Evolutionary conservation across 345 rosid species (phyloP).

Genomic region (Bruguiera parviflora): DNA sequence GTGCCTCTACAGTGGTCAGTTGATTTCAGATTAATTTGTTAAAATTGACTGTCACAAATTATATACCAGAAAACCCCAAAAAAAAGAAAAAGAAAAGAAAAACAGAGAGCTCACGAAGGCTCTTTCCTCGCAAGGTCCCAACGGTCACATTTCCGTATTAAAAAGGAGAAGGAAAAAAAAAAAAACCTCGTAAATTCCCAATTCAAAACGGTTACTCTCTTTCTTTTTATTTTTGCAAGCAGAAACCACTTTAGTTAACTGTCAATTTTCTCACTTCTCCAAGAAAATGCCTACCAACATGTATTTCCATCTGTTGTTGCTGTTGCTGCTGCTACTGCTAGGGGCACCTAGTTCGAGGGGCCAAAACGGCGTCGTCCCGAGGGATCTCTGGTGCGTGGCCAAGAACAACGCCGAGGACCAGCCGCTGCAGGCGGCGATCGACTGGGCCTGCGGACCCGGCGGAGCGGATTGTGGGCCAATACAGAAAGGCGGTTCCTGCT

Average conservation of each 20-base stretch:
- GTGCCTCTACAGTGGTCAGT: not conserved
- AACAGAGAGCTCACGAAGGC: too few species aligned
- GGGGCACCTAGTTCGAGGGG: not conserved
- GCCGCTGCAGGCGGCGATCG: conserved; percentile 55
- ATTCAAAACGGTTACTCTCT: conserved; percentile 1
- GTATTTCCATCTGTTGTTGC: not conserved
- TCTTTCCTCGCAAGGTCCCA: not conserved
- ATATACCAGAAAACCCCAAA: too few species aligned
- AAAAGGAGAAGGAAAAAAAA: too few species aligned
- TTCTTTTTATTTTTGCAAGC: not conserved
- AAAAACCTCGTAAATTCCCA: not conserved
- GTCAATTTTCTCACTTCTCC: not conserved
- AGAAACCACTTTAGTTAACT: not conserved
- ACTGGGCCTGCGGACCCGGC: conserved; percentile 82
- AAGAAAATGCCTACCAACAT: conserved; percentile 2
- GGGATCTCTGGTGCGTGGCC: conserved; percentile 86
- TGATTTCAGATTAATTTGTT: not conserved
- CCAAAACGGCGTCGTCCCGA: conserved; percentile 25
- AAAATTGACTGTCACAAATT: too few species aligned
- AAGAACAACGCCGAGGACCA: conserved; percentile 83
- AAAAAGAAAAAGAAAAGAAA: too few species aligned
- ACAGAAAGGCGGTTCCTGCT: conserved; percentile 68
- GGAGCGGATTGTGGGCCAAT: conserved; percentile 56
- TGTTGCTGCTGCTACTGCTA: conserved; percentile 3
- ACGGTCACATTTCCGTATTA: conserved; percentile 17